Evolutionary conservation across 805 yeast genomes (phyloP).

Genomic region (Kuraishia piskuri): DNA sequence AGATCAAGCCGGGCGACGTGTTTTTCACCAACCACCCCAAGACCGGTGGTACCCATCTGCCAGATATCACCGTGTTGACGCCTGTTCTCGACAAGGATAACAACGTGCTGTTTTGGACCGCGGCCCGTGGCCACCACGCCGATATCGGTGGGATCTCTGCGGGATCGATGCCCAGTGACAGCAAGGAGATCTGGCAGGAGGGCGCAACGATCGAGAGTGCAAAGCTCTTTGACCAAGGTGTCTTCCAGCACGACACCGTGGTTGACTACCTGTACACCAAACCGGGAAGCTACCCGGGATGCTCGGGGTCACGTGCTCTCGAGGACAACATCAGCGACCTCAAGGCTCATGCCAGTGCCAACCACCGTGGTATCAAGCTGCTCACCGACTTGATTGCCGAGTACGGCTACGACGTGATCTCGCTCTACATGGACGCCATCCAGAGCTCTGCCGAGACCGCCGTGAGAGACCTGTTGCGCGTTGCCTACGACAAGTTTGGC

Average conservation of each 20-base stretch:
- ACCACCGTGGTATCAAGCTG: slow-evolving; percentile 72
- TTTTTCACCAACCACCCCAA: slow-evolving; percentile 74
- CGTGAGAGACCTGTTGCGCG: slow-evolving; percentile 37
- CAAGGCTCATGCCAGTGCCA: slow-evolving; percentile 85
- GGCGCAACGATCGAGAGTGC: slow-evolving; percentile 85
- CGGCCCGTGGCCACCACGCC: slow-evolving; percentile 93
- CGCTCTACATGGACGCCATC: slow-evolving; percentile 73
- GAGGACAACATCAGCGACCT: slow-evolving; percentile 79
- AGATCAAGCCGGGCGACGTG: slow-evolving; percentile 65
- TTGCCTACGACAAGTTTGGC: slow-evolving; percentile 36
- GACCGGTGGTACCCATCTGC: slow-evolving; percentile 81
- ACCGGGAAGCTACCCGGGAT: slow-evolving; percentile 76
- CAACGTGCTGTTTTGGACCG: slow-evolving; percentile 69
- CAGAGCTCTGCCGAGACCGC: slow-evolving; percentile 73
- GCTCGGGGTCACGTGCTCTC: slow-evolving; percentile 82
- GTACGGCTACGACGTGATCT: slow-evolving; percentile 49
- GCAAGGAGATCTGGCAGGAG: slow-evolving; percentile 78
- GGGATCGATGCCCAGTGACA: slow-evolving; percentile 92
- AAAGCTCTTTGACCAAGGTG: slow-evolving; percentile 60
- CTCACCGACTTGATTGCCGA: slow-evolving; percentile 53
- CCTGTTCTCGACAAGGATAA: slow-evolving; percentile 60
- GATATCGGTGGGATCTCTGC: slow-evolving; percentile 91
- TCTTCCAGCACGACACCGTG: slow-evolving; percentile 65
- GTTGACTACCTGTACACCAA: slow-evolving; percentile 65
- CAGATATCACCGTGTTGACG: slow-evolving; percentile 87